Base-by-base conservation (phyloP, 768 basidiomycete genomes). In the Leccinum disarticulatum region DNA sequence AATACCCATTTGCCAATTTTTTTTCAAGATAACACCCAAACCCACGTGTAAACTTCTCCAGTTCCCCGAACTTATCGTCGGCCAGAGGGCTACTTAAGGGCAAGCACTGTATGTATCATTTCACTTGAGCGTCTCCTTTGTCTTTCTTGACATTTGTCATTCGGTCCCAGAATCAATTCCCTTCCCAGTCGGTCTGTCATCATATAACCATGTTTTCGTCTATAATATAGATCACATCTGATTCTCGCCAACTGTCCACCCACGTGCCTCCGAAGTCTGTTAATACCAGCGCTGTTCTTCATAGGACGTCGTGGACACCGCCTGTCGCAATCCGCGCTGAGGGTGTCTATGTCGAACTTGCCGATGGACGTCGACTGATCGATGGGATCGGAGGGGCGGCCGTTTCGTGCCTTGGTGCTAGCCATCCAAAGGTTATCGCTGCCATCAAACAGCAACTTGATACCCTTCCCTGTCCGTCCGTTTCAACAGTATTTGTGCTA, bases 311-410 rank as follows among this genome's bases (percentile, higher is more conserved):
- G 1, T 91, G 87, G 87, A 79, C 68, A 30, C 90, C 87, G 10
- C 89, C 88, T 14, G 76, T 92, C 13, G 91, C 89, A 4, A 77
- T 82, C 15, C 72, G 79, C 13, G 88, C 78, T 3, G 74, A 88
- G 64, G 91, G 91, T 17, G 81, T 86, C 36, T 91, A 93, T 68
- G 73, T 93, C 48, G 81, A 81, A 22, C 80, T 93, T 7, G 84
- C 87, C 64, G 85, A 86, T 72, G 93, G 92, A 0, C 78, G 77
- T 54, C 81, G 75, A 57, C 69, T 93, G 31, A 80, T 94, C 64
- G 93, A 95, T 74, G 90, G 82, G 7, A 85, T 91, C 49, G 93
- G 93, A 49, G 93, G 93, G 30, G 92, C 92, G 6, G 91, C 93
- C 10, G 93, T 95, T 30, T 73, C 86, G 11, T 91, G 88, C 70